Evolutionary conservation across 2,329 filamentous ascomycete species (phyloP).

Genomic region (Tolypocladium pustulatum): DNA sequence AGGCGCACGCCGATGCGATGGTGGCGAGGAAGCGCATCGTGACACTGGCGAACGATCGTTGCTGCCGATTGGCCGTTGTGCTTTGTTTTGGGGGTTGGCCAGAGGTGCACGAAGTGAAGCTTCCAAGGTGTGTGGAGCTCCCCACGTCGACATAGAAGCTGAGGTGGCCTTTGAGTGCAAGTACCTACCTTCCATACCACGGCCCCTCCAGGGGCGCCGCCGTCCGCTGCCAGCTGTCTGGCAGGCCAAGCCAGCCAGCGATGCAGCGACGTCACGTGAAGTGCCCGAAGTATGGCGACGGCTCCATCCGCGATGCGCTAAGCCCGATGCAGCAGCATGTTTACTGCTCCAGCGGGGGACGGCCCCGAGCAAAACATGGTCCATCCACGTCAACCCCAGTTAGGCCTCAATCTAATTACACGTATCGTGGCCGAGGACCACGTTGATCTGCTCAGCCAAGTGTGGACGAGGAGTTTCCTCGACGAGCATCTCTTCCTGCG

Average conservation of each 20-base stretch:
- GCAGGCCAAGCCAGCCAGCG: not conserved
- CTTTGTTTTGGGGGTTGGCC: not conserved
- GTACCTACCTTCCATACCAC: too few relatives aligned
- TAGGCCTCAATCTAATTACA: not conserved
- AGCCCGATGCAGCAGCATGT: slow-evolving; percentile 16
- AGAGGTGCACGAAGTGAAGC: not conserved
- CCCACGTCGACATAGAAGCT: slow-evolving; percentile 15
- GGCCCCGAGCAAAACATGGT: slow-evolving; percentile 14
- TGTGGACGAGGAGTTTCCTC: not conserved
- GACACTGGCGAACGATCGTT: slow-evolving; percentile 6
- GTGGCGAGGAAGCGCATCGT: slow-evolving; percentile 61
- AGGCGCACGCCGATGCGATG: slow-evolving; percentile 51
- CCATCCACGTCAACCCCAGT: slow-evolving; percentile 1
- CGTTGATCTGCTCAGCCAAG: not conserved
- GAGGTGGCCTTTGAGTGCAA: slow-evolving; percentile 27
- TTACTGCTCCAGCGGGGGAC: slow-evolving; percentile 12
- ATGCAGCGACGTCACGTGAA: slow-evolving; percentile 1
- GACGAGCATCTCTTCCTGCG: not conserved
- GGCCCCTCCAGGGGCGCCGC: not conserved
- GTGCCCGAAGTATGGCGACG: not conserved
- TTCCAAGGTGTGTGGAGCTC: not conserved
- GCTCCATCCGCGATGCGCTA: slow-evolving; percentile 7
- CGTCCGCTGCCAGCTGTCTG: not conserved
- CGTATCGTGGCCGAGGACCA: not conserved
- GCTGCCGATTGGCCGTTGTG: slow-evolving; percentile 4